A percentile compares a stretch with the other conserved stretches of the same genome.
phyloP scores from a whole-genome alignment of 2,329 filamentous ascomycete genomes.

The Colletotrichum sublineola region DNA sequence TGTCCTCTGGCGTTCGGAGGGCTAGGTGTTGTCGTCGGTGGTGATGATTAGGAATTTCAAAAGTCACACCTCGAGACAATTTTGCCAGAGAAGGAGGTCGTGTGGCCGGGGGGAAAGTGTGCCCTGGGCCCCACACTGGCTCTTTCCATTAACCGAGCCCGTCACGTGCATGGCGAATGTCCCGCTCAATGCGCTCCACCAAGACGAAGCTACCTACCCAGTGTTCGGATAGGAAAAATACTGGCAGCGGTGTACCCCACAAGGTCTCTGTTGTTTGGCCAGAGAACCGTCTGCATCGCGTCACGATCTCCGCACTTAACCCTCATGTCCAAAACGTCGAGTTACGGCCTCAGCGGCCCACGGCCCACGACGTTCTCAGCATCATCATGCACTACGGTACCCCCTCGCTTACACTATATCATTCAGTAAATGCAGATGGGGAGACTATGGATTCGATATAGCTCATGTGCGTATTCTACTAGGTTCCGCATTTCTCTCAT shows the following conservation, averaged over 20 bases:
- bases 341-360: constrained; percentile 8
- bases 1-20: constrained; percentile 44
- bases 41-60: constrained; percentile 33
- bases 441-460: not conserved
- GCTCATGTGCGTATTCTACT: constrained; percentile 5
- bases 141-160: constrained; percentile 15
- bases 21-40: constrained; percentile 42
- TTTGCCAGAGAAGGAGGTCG: constrained; percentile 25
- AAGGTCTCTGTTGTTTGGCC: constrained; percentile 17
- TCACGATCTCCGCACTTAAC: constrained; percentile 41
- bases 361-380: constrained; percentile 11
- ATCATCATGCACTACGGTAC: constrained; percentile 9
- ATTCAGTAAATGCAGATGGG: not conserved
- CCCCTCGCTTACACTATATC: not conserved
- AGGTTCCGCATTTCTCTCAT: constrained; percentile 10
- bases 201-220: too few species aligned
- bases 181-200: not conserved
- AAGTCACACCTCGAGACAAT: constrained; percentile 29
- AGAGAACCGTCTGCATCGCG: constrained; percentile 25
- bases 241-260: constrained; percentile 13
- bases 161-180: not conserved
- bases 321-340: constrained; percentile 35
- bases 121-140: constrained; percentile 18
- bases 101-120: constrained; percentile 20
- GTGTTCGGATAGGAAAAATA: constrained; percentile 30